Conservation (phyloP, 768 basidiomycete species). For the Favolaschia claudopus region DNA sequence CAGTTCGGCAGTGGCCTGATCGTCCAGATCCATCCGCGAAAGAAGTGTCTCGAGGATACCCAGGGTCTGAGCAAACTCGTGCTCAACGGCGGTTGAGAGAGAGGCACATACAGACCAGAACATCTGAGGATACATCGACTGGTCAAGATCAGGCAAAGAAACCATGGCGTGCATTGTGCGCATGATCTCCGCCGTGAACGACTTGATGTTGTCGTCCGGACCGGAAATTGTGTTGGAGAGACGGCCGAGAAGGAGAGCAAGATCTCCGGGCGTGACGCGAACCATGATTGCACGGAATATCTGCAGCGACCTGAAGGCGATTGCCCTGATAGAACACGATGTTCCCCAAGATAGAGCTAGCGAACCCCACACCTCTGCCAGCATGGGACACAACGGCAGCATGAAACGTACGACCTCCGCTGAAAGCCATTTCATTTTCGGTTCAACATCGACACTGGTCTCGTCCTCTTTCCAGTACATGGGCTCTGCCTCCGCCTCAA, state of each 20-base stretch:
- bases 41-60: constrained; percentile 72
- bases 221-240: constrained; percentile 86
- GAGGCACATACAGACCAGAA: constrained; percentile 90
- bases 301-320: constrained; percentile 89
- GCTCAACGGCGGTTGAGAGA: constrained; percentile 82
- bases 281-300: constrained; percentile 86
- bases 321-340: constrained; percentile 83
- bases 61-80: constrained; percentile 76
- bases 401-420: constrained; percentile 71
- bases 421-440: constrained; percentile 75
- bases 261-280: constrained; percentile 69
- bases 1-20: constrained; percentile 70
- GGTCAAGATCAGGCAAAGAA: constrained; percentile 61
- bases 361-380: constrained; percentile 81
- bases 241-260: constrained; percentile 82
- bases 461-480: constrained; percentile 82
- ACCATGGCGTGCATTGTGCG: constrained; percentile 74
- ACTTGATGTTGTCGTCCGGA: constrained; percentile 77
- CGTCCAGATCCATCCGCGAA: constrained; percentile 73
- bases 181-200: constrained; percentile 85
- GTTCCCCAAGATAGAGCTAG: constrained; percentile 87
- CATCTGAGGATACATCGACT: constrained; percentile 75
- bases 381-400: constrained; percentile 70
- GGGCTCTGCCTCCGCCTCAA: constrained; percentile 65
- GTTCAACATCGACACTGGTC: constrained; percentile 56